These are phyloP conservation scores for Vicia faba DNA, from an alignment of 306 rosid species.

Conservation along the genomic window DNA sequence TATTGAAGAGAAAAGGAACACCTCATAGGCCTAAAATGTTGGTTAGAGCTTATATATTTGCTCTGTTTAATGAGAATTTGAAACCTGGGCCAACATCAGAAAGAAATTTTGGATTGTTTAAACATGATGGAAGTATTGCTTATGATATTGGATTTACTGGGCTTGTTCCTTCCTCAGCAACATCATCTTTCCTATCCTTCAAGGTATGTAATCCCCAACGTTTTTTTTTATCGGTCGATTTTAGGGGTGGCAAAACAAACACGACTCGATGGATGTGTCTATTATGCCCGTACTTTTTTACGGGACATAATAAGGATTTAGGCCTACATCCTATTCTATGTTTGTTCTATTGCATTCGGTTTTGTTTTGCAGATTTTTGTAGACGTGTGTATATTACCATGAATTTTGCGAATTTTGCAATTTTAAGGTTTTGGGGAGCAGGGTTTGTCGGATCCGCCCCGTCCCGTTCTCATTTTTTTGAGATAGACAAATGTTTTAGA, in stretches of 20 bases:
- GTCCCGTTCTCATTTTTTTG: no score
- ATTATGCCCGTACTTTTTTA: no score
- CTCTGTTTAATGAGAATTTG: conserved; percentile 88
- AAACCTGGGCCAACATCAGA: conserved; percentile 91
- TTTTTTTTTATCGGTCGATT: neutral
- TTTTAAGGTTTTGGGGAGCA: no score
- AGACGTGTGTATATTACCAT: no score
- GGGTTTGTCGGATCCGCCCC: no score
- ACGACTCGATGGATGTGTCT: fast-evolving
- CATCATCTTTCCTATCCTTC: conserved; percentile 65
- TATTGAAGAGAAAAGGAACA: conserved; percentile 81
- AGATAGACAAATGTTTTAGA: no score
- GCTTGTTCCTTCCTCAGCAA: conserved; percentile 64
- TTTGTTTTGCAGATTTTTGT: no score
- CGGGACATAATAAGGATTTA: no score
- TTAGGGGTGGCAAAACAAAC: neutral
- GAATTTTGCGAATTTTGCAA: no score
- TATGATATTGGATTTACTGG: conserved; percentile 89
- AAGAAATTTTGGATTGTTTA: conserved; percentile 91
- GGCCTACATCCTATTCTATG: no score
- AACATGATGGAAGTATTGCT: conserved; percentile 86
- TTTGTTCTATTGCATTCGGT: no score
- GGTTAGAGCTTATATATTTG: conserved; percentile 75
- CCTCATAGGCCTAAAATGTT: conserved; percentile 74
- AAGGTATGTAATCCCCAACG: conserved; percentile 46